A percentile compares a stretch with the other conserved stretches of the same genome.
phyloP scores from a whole-genome alignment of 2,329 filamentous ascomycete species.

The Graphium sp. region DNA sequence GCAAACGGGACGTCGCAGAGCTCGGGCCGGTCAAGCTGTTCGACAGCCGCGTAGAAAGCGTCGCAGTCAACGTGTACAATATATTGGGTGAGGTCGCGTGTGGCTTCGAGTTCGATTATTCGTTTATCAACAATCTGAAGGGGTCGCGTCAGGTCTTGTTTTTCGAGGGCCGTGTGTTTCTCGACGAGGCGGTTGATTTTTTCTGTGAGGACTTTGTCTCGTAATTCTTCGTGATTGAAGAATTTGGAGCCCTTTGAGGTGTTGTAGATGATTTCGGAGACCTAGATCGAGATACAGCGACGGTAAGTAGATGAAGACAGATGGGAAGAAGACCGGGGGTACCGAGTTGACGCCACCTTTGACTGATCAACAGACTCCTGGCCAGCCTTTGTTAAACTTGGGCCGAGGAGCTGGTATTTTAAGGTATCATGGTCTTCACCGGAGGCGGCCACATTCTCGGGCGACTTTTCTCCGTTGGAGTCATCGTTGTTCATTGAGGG shows the following conservation, averaged over 20 bases:
- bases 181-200: conserved; percentile 71
- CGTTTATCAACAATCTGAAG: conserved; percentile 64
- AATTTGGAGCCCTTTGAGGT: conserved; percentile 93
- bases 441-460: conserved; percentile 2
- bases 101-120: conserved; percentile 61
- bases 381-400: conserved; percentile 83
- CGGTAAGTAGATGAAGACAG: neutral
- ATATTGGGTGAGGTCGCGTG: conserved; percentile 65
- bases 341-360: conserved; percentile 39
- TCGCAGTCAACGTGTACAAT: conserved; percentile 94
- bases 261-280: conserved; percentile 93
- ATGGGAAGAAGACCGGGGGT: neutral
- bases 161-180: conserved; percentile 61
- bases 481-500: no score
- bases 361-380: conserved; percentile 87
- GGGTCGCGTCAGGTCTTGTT: conserved; percentile 56
- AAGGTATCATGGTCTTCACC: conserved; percentile 37
- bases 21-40: conserved; percentile 70
- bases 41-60: conserved; percentile 92
- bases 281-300: conserved; percentile 22
- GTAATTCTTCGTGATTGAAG: conserved; percentile 78
- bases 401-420: conserved; percentile 80
- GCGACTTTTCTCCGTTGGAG: conserved; percentile 10
- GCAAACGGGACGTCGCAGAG: conserved; percentile 79
- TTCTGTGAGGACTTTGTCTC: conserved; percentile 65